Conservation (phyloP, 139 green algal genomes). For the Desmodesmus armatus region DNA sequence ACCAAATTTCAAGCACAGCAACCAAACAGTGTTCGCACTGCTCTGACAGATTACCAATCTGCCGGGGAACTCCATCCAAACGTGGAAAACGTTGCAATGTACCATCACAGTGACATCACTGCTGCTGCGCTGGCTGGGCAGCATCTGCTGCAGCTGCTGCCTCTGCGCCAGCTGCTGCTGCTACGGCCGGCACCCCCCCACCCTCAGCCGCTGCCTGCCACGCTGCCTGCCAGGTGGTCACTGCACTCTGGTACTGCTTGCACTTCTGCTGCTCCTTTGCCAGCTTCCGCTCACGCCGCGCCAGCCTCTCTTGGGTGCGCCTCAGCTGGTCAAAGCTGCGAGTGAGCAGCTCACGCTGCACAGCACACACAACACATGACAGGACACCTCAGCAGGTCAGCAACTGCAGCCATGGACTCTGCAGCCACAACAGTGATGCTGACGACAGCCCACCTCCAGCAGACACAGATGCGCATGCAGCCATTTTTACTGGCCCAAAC, state of each 20-base stretch:
- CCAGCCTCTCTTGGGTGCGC: slow-evolving; percentile 37
- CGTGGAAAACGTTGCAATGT: no score
- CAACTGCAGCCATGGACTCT: neutral
- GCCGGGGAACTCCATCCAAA: no score
- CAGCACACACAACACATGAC: slow-evolving; percentile 5
- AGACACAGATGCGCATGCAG: no score
- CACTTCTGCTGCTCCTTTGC: slow-evolving; percentile 40
- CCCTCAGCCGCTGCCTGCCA: no score
- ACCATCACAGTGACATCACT: no score
- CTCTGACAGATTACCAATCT: no score
- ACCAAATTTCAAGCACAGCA: no score
- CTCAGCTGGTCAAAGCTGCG: slow-evolving; percentile 37
- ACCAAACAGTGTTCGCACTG: no score
- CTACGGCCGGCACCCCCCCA: neutral
- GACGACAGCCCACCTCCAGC: no score
- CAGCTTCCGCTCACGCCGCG: slow-evolving; percentile 35
- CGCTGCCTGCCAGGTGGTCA: slow-evolving; percentile 28
- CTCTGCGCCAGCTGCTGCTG: slow-evolving; percentile 13
- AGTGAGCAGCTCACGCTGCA: slow-evolving; percentile 33
- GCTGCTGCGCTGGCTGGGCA: neutral
- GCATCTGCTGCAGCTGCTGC: neutral
- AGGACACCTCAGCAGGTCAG: neutral
- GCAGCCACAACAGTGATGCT: no score
- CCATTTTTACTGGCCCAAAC: no score
- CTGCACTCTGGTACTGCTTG: slow-evolving; percentile 31